phyloP scores from a whole-genome alignment of 1,139 yeast species.

The Lodderomyces pseudojiufengensis region DNA sequence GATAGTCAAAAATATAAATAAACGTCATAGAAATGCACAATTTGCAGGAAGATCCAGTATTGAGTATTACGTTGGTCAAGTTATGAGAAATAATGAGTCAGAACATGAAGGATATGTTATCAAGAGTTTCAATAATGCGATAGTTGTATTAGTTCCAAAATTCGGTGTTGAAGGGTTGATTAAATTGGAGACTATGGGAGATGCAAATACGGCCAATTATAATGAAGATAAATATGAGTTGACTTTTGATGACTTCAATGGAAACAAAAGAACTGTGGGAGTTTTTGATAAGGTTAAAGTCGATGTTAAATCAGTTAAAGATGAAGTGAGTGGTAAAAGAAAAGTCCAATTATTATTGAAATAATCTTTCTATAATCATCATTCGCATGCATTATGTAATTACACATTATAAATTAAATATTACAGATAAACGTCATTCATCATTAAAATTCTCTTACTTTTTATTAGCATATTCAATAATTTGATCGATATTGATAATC shows the following conservation, averaged over 20 bases:
- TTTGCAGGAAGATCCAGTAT: constrained; percentile 98
- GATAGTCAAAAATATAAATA: constrained; percentile 85
- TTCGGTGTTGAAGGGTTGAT: constrained; percentile 96
- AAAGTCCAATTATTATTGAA: constrained; percentile 72
- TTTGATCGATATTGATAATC: constrained; percentile 75
- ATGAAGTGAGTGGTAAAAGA: constrained; percentile 88
- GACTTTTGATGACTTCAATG: constrained; percentile 47
- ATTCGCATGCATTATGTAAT: too few species aligned
- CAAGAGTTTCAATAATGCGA: constrained; percentile 90
- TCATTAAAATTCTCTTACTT: not conserved
- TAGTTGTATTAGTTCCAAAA: constrained; percentile 93
- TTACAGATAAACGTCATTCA: not conserved
- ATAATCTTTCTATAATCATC: constrained; percentile 16
- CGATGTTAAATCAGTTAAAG: constrained; percentile 74
- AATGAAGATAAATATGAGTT: constrained; percentile 78
- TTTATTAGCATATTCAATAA: constrained; percentile 50
- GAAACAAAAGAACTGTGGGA: constrained; percentile 48
- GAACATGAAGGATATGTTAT: constrained; percentile 88
- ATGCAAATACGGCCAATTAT: constrained; percentile 59
- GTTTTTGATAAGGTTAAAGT: constrained; percentile 87
- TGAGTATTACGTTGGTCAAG: constrained; percentile 97
- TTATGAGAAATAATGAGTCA: constrained; percentile 74
- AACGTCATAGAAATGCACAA: constrained; percentile 95
- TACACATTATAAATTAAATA: constrained; percentile 3
- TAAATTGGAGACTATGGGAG: constrained; percentile 71